These are phyloP conservation scores for Fusarium temperatum DNA, from an alignment of 2,329 filamentous ascomycete species.

Conservation along the genomic window DNA sequence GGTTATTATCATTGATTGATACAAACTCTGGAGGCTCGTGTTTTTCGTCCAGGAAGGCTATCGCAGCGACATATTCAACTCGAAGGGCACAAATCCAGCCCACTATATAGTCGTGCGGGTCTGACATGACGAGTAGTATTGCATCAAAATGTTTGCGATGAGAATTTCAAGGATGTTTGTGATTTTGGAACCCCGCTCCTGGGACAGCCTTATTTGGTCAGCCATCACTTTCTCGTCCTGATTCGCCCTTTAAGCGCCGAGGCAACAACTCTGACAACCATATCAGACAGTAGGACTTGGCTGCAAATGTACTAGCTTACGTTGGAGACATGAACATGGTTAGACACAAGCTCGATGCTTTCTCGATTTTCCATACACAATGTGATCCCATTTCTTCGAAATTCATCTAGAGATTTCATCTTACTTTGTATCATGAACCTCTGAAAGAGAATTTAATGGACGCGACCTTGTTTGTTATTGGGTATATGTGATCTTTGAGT, in stretches of 20 bases:
- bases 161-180: neutral
- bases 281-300: neutral
- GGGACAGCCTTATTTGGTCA: neutral
- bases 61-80: slow-evolving; percentile 50
- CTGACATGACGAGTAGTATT: neutral
- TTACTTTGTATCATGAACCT: no score
- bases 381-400: no score
- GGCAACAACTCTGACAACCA: neutral
- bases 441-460: no score
- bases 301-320: neutral
- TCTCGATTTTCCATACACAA: no score
- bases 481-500: no score
- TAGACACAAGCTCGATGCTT: no score
- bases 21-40: slow-evolving; percentile 35
- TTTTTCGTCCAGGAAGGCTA: slow-evolving; percentile 50
- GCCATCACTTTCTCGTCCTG: neutral
- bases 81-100: slow-evolving; percentile 56
- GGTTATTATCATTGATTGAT: slow-evolving; percentile 9
- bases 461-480: no score
- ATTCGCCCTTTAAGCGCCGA: neutral
- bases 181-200: neutral
- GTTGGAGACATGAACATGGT: no score
- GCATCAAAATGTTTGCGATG: neutral
- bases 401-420: no score
- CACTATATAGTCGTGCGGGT: slow-evolving; percentile 46